These are phyloP conservation scores for Hyphodiscus sp. DNA, from an alignment of 2,329 filamentous ascomycete genomes.

Conservation along the genomic window DNA sequence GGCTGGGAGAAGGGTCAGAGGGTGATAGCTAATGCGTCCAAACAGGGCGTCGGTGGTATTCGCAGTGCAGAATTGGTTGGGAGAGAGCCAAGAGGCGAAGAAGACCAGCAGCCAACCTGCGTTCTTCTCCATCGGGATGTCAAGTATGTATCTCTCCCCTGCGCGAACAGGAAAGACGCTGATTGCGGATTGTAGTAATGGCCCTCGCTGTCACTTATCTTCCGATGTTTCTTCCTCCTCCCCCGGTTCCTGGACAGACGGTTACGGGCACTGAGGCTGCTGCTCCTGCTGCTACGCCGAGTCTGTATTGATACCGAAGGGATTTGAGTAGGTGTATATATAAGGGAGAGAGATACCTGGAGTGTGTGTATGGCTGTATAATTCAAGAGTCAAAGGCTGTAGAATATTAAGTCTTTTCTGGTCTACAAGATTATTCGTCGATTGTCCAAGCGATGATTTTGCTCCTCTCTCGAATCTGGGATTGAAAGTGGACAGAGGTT, in stretches of 20 bases:
- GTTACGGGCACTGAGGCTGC: constrained; percentile 42
- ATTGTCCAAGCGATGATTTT: background rate
- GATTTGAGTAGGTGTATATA: background rate
- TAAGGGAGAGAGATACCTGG: background rate
- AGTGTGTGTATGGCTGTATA: background rate
- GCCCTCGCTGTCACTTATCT: constrained; percentile 47
- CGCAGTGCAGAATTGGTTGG: constrained; percentile 69
- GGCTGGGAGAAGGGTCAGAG: background rate
- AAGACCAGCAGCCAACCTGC: constrained; percentile 62
- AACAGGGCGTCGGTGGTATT: constrained; percentile 66
- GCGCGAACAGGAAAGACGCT: background rate
- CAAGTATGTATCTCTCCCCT: constrained; percentile 47
- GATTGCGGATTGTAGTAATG: constrained; percentile 22
- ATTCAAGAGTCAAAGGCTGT: background rate
- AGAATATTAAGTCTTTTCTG: background rate
- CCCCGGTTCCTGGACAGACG: constrained; percentile 26
- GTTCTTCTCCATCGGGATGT: constrained; percentile 73
- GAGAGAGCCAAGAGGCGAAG: constrained; percentile 62
- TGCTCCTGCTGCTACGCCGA: constrained; percentile 36
- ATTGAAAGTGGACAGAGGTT: too few relatives aligned
- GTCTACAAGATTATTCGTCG: background rate
- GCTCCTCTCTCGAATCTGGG: too few relatives aligned
- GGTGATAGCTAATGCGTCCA: constrained; percentile 6
- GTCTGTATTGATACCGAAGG: background rate
- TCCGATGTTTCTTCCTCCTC: constrained; percentile 57